Conservation (phyloP, 345 rosid genomes). For the Mercurialis annua region DNA sequence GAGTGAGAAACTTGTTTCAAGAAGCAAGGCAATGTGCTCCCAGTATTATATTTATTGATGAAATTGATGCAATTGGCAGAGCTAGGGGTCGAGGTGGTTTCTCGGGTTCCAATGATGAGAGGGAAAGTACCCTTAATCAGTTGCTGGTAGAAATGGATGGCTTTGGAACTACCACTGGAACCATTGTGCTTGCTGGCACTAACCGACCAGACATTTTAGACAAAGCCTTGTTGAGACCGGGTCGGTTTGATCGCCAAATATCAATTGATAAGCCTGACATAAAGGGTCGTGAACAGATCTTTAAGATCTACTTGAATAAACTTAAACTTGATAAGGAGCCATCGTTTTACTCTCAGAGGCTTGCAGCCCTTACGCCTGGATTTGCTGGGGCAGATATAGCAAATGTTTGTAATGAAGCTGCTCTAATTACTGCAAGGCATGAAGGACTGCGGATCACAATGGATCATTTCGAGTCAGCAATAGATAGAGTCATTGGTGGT, state of each 20-base stretch:
- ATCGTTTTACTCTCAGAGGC: constrained; percentile 72
- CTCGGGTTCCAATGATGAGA: constrained; percentile 66
- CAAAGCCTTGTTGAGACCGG: constrained; percentile 84
- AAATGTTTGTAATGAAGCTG: constrained; percentile 97
- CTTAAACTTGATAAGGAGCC: constrained; percentile 82
- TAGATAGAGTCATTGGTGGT: constrained; percentile 92
- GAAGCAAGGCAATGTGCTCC: constrained; percentile 44
- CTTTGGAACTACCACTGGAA: constrained; percentile 90
- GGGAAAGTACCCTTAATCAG: constrained; percentile 93
- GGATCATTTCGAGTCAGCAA: constrained; percentile 89
- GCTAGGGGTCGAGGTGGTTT: constrained; percentile 66
- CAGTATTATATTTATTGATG: constrained; percentile 42
- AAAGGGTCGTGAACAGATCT: constrained; percentile 87
- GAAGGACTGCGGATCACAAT: constrained; percentile 49
- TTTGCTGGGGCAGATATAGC: constrained; percentile 98
- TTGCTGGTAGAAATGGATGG: constrained; percentile 99
- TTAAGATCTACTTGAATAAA: constrained; percentile 71
- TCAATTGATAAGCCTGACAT: constrained; percentile 88
- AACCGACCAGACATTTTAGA: constrained; percentile 96
- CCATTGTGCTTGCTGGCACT: constrained; percentile 94
- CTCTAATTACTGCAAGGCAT: constrained; percentile 79
- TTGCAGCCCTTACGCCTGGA: constrained; percentile 94
- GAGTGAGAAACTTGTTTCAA: constrained; percentile 41
- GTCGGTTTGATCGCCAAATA: constrained; percentile 90
- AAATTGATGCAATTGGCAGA: constrained; percentile 80